These are phyloP conservation scores for Hypoxylon crocopeplum DNA, from an alignment of 495 filamentous ascomycete genomes.

Conservation along the genomic window DNA sequence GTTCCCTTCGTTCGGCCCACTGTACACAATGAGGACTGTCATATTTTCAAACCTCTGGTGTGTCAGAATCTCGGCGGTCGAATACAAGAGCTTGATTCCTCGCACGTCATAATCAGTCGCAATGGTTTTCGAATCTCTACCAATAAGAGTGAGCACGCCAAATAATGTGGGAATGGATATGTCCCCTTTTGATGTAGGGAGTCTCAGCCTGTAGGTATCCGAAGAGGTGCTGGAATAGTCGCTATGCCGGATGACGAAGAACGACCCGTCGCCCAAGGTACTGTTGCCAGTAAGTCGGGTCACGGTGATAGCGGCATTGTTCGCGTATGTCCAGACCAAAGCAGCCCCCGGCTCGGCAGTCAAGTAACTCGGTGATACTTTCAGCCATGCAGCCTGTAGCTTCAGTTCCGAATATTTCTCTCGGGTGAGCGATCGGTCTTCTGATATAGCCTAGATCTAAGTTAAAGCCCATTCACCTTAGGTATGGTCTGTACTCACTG, in stretches of 20 bases:
- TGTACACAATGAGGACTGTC: slow-evolving; percentile 72
- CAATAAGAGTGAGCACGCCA: slow-evolving; percentile 67
- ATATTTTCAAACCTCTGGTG: slow-evolving; percentile 46
- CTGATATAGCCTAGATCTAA: slow-evolving; percentile 56
- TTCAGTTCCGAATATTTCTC: slow-evolving; percentile 85
- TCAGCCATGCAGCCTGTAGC: slow-evolving; percentile 73
- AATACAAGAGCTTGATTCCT: slow-evolving; percentile 71
- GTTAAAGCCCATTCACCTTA: not conserved
- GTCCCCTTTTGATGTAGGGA: slow-evolving; percentile 66
- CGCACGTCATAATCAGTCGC: slow-evolving; percentile 76
- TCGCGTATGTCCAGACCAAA: slow-evolving; percentile 44
- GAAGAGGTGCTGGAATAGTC: slow-evolving; percentile 62
- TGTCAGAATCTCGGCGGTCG: slow-evolving; percentile 77
- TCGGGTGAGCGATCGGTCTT: slow-evolving; percentile 67
- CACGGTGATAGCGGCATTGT: slow-evolving; percentile 62
- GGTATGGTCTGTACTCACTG: slow-evolving; percentile 32
- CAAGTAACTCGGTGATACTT: slow-evolving; percentile 71
- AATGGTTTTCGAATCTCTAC: slow-evolving; percentile 75
- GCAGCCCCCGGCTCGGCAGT: slow-evolving; percentile 54
- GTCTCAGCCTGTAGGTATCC: slow-evolving; percentile 66
- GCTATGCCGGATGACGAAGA: slow-evolving; percentile 70
- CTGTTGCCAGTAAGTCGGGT: slow-evolving; percentile 60
- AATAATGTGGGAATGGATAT: slow-evolving; percentile 70
- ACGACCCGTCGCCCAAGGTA: slow-evolving; percentile 56
- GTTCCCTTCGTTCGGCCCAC: slow-evolving; percentile 69